Percentiles rank a stretch among this genome's conserved stretches.
Evolutionary conservation across 2,329 filamentous ascomycete species (phyloP).

Genomic region (Talaromyces sp.): DNA sequence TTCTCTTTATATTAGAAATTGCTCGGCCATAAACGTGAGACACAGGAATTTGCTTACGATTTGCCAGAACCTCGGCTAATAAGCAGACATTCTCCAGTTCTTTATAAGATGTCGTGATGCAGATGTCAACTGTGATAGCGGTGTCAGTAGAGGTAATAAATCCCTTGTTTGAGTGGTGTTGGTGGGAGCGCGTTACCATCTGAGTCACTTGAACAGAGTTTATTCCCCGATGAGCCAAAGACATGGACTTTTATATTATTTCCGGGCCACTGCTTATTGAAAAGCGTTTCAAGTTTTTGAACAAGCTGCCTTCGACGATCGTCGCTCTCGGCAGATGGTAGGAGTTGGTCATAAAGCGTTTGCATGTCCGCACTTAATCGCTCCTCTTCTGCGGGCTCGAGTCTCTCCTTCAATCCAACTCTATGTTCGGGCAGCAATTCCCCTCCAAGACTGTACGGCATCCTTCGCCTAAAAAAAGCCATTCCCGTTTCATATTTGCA

Average conservation of each 20-base stretch:
- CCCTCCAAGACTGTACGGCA: conserved; percentile 85
- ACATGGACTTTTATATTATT: conserved; percentile 85
- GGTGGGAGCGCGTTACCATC: conserved; percentile 58
- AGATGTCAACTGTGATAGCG: conserved; percentile 72
- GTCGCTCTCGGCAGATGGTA: conserved; percentile 76
- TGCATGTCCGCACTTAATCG: conserved; percentile 77
- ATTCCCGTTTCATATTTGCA: conserved; percentile 89
- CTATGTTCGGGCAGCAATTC: conserved; percentile 67
- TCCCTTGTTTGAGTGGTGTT: neutral
- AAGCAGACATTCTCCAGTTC: conserved; percentile 84
- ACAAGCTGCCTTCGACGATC: conserved; percentile 68
- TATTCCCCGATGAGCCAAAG: conserved; percentile 96
- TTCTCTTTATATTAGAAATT: conserved; percentile 7
- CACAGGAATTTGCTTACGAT: conserved; percentile 55
- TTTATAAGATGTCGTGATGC: conserved; percentile 87
- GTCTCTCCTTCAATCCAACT: conserved; percentile 61
- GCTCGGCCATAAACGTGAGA: neutral
- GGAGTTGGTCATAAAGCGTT: conserved; percentile 75
- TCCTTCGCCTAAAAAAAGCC: conserved; percentile 73
- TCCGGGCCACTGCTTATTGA: conserved; percentile 88
- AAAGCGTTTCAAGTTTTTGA: conserved; percentile 77
- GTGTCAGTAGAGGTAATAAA: neutral
- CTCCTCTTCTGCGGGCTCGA: conserved; percentile 67
- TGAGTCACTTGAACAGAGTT: conserved; percentile 90
- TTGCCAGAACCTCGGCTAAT: conserved; percentile 78